A percentile compares a stretch with the other conserved stretches of the same genome.
Conservation (phyloP, 257 asterid genomes). For the Linderniella brevidens region DNA sequence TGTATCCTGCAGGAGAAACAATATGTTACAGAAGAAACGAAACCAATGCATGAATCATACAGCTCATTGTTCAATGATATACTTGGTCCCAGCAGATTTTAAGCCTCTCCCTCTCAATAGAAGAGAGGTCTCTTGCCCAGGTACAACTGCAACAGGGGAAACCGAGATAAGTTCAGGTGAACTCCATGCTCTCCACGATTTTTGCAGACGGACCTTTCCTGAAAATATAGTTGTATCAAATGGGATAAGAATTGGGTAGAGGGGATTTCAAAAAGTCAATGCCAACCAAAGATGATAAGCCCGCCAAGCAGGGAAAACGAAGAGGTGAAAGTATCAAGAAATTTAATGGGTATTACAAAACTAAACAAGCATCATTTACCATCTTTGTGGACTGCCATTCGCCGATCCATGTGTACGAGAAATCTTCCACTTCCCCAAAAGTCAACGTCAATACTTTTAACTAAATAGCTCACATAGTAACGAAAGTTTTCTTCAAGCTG, state of each 20-base stretch:
- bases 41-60: background rate
- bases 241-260: background rate
- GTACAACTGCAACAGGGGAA: constrained; percentile 68
- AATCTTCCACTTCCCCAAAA: constrained; percentile 68
- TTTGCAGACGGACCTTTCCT: constrained; percentile 54
- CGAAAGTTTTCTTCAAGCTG: constrained; percentile 63
- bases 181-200: constrained; percentile 29
- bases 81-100: constrained; percentile 44
- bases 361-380: constrained; percentile 21
- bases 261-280: background rate
- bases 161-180: constrained; percentile 46
- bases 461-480: constrained; percentile 34
- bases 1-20: constrained; percentile 37
- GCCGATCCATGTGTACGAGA: constrained; percentile 45
- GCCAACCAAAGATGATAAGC: background rate
- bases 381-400: constrained; percentile 43
- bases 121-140: constrained; percentile 59
- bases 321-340: too few species aligned
- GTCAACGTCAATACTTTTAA: constrained; percentile 29
- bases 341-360: too few species aligned
- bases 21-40: constrained; percentile 3
- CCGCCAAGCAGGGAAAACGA: constrained; percentile 2
- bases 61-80: constrained; percentile 10
- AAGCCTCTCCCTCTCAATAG: constrained; percentile 44
- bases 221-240: constrained; percentile 11